phyloP scores from a whole-genome alignment of 129 eudicot genomes.

The Mikania micrantha region DNA sequence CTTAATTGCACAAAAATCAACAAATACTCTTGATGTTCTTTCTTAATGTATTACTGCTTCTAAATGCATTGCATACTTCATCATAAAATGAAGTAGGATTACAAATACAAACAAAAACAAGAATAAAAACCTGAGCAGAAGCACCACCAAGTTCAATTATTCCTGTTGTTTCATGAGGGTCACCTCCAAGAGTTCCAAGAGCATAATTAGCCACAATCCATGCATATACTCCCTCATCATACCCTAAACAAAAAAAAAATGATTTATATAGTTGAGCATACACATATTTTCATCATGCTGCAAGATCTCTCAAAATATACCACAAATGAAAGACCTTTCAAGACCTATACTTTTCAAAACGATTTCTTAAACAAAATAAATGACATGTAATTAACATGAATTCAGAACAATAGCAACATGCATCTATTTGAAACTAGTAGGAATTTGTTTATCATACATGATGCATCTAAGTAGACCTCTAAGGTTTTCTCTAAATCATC shows the following conservation, averaged over 20 bases:
- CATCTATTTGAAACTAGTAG: background rate
- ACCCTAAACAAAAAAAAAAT: constrained; percentile 37
- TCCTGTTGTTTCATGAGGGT: constrained; percentile 80
- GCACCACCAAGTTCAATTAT: constrained; percentile 99
- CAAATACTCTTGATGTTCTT: background rate
- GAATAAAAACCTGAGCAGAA: constrained; percentile 82
- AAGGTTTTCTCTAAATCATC: background rate
- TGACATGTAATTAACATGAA: background rate
- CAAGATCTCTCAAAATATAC: constrained; percentile 4
- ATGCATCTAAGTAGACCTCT: background rate
- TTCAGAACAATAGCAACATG: background rate
- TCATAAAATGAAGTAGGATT: background rate
- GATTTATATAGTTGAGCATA: constrained; percentile 3
- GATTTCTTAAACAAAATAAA: background rate
- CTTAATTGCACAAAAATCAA: background rate
- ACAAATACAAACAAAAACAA: background rate
- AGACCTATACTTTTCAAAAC: background rate
- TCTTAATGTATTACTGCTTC: background rate
- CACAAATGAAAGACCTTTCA: background rate
- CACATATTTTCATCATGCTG: background rate
- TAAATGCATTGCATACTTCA: background rate
- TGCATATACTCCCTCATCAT: constrained; percentile 94
- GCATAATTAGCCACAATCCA: constrained; percentile 99
- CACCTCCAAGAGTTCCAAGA: constrained; percentile 88
- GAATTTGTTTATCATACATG: background rate